Conservation (phyloP, 352 stramenopile species). For the Aphanomyces cochlioides region DNA sequence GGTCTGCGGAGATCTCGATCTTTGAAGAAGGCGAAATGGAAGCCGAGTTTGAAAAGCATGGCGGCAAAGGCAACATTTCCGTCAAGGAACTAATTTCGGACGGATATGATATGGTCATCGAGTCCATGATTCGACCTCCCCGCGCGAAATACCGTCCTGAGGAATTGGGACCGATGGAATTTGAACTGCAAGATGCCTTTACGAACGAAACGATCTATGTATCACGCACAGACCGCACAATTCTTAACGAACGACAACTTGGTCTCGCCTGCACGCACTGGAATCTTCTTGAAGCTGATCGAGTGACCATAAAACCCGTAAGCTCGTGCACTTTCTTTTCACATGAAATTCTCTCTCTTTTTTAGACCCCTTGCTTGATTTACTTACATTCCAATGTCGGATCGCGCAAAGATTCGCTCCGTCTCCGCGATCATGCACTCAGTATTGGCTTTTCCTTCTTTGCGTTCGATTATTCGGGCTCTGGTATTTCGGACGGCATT, state of each 20-base stretch:
- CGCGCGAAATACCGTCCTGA: slow-evolving; percentile 51
- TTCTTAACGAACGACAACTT: slow-evolving; percentile 69
- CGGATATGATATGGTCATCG: slow-evolving; percentile 71
- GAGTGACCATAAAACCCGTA: slow-evolving; percentile 19
- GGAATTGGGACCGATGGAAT: slow-evolving; percentile 49
- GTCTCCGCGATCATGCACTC: slow-evolving; percentile 60
- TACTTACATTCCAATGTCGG: slow-evolving; percentile 85
- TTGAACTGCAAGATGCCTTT: slow-evolving; percentile 38
- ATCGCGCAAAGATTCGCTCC: slow-evolving; percentile 61
- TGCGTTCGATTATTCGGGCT: slow-evolving; percentile 80
- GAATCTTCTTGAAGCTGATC: slow-evolving; percentile 46
- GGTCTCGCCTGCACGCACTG: slow-evolving; percentile 69
- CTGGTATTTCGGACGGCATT: slow-evolving; percentile 66
- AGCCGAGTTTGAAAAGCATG: slow-evolving; percentile 57
- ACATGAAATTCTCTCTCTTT: neutral
- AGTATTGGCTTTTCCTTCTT: slow-evolving; percentile 70
- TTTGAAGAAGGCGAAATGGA: slow-evolving; percentile 79
- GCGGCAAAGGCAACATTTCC: slow-evolving; percentile 60
- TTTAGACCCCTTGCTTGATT: slow-evolving; percentile 54
- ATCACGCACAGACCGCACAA: slow-evolving; percentile 51
- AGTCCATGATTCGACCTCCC: slow-evolving; percentile 66
- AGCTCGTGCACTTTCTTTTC: neutral
- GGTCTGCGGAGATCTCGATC: slow-evolving; percentile 73
- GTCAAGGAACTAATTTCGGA: slow-evolving; percentile 70
- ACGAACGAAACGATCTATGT: slow-evolving; percentile 31